Evolutionary conservation across 2,329 filamentous ascomycete genomes (phyloP).

Genomic region (Cladosporium sp.): DNA sequence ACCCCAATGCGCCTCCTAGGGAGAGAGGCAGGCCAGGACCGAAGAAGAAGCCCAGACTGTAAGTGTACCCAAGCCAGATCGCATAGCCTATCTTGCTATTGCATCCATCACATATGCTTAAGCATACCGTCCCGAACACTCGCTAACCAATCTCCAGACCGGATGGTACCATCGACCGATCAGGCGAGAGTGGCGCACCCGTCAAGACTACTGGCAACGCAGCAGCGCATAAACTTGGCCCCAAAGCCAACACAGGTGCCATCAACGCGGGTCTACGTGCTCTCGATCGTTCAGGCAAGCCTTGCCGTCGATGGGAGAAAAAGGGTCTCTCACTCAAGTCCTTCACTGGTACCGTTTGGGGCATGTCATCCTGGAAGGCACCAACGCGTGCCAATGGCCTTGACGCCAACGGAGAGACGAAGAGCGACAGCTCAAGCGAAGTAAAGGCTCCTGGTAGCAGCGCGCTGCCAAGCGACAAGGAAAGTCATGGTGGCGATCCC

Average conservation of each 20-base stretch:
- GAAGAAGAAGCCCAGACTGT: constrained; percentile 95
- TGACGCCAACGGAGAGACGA: constrained; percentile 63
- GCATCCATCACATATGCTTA: not conserved
- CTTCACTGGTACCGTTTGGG: constrained; percentile 86
- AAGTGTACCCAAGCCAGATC: constrained; percentile 49
- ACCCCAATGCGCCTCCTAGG: constrained; percentile 42
- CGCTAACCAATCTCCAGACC: constrained; percentile 44
- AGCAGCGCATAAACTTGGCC: constrained; percentile 78
- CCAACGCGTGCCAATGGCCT: constrained; percentile 55
- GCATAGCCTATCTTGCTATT: not conserved
- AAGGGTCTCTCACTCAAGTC: constrained; percentile 83
- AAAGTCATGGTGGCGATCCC: constrained; percentile 55
- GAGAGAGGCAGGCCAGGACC: constrained; percentile 78
- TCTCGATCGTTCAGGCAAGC: constrained; percentile 86
- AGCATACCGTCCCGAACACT: not conserved
- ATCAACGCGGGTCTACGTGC: constrained; percentile 96
- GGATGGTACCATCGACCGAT: constrained; percentile 50
- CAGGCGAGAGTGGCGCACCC: constrained; percentile 38
- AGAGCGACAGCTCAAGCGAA: constrained; percentile 59
- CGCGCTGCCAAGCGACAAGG: constrained; percentile 59
- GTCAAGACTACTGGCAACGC: constrained; percentile 27
- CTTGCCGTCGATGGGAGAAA: constrained; percentile 87
- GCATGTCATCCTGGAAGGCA: constrained; percentile 78
- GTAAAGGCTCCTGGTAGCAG: constrained; percentile 58
- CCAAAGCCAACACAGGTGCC: constrained; percentile 93